Evolutionary conservation across 78 protist genomes (phyloP).

Genomic region (Emiliania huxleyi): DNA sequence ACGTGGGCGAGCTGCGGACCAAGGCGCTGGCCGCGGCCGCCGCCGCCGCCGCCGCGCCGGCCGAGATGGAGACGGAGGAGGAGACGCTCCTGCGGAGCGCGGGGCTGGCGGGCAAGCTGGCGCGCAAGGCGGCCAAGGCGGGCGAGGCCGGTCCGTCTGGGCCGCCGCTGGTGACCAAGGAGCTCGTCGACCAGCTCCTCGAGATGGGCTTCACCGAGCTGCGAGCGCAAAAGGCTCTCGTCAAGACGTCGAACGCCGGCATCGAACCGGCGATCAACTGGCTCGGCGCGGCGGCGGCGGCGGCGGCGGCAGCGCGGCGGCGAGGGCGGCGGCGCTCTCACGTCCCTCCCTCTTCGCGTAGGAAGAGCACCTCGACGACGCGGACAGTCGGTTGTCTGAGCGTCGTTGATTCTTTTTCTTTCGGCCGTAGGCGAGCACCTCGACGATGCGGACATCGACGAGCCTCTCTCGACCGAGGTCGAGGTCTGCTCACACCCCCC

Average conservation of each 20-base stretch:
- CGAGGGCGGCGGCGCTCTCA: too few species aligned
- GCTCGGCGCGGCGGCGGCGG: too few species aligned
- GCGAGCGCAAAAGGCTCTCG: slow-evolving; percentile 10
- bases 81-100: neutral
- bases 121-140: neutral
- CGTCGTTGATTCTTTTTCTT: too few species aligned
- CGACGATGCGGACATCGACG: slow-evolving; percentile 6
- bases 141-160: neutral
- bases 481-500: too few species aligned
- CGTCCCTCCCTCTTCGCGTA: too few species aligned
- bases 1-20: neutral
- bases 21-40: neutral
- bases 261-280: neutral
- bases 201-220: slow-evolving; percentile 28
- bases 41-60: neutral
- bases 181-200: neutral
- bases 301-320: too few species aligned
- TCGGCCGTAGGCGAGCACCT: too few species aligned
- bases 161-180: neutral
- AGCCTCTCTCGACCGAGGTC: too few species aligned
- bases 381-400: too few species aligned
- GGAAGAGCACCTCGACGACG: too few species aligned
- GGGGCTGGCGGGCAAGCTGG: neutral
- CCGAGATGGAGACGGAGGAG: neutral
- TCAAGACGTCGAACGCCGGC: neutral